Percentiles rank a stretch among this genome's conserved stretches.
Conservation (phyloP, 768 basidiomycete genomes). For the Boletus coccyginus region DNA sequence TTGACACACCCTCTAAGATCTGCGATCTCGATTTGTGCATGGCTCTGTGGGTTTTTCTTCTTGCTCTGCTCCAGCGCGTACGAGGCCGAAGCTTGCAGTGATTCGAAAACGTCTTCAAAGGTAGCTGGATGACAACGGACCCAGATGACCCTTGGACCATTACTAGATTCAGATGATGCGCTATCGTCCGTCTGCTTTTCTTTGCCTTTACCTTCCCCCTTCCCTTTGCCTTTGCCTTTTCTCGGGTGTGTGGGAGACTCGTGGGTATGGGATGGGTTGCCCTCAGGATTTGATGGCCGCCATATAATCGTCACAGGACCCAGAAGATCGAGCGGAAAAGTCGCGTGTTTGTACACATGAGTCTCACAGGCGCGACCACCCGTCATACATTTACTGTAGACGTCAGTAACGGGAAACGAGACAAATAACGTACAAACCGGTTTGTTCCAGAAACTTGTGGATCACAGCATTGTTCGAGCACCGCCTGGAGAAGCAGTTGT, state of each 20-base stretch:
- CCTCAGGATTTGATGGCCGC: constrained; percentile 40
- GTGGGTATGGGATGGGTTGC: background rate
- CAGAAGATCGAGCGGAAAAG: constrained; percentile 70
- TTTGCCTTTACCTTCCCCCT: constrained; percentile 29
- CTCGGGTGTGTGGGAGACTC: constrained; percentile 6
- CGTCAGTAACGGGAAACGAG: background rate
- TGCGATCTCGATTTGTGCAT: constrained; percentile 54
- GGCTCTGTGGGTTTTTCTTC: constrained; percentile 17
- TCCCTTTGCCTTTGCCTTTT: constrained; percentile 2
- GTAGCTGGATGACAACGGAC: constrained; percentile 76
- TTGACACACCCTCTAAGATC: constrained; percentile 73
- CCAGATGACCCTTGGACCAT: constrained; percentile 57
- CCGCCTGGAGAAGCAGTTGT: constrained; percentile 47
- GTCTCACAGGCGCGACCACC: constrained; percentile 70
- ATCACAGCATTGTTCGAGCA: constrained; percentile 60
- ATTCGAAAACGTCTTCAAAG: constrained; percentile 52
- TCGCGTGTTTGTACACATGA: constrained; percentile 56
- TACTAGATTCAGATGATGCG: constrained; percentile 1
- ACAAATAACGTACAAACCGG: constrained; percentile 40
- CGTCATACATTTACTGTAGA: constrained; percentile 48
- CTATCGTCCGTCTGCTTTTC: constrained; percentile 30
- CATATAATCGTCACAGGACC: constrained; percentile 75
- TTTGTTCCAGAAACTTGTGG: constrained; percentile 62
- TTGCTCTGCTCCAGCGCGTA: constrained; percentile 40
- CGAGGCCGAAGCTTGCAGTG: constrained; percentile 52